Base-by-base conservation (phyloP, 2,329 filamentous ascomycete species). In the Phialemoniopsis sp. region DNA sequence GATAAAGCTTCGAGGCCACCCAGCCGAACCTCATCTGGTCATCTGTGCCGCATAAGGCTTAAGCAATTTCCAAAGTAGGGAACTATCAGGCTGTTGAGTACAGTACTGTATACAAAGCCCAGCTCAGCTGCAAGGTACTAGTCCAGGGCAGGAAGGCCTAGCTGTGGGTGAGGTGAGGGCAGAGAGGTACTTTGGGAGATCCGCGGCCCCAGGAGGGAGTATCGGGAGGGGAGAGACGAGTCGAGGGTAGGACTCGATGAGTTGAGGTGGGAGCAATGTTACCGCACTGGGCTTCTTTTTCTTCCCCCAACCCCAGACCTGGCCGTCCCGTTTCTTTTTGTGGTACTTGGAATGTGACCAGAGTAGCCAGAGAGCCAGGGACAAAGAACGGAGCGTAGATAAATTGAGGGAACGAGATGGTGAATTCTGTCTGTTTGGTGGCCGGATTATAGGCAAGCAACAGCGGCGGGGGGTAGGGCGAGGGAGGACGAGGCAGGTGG, bases 11-110 rank as follows among this genome's bases (percentile, higher is more conserved):
- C 54, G 56, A 61, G 59, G 60, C 59, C 56, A 59, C 53, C 55
- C 58, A 56, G 60, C 55, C 57, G 60, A 63, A 58, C 64, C 63
- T 68, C 64, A 69, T 71, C 63, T 64, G 64, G 60, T 56, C 58
- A 63, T 61, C 58, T 57, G 55, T 57, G 54, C 46, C 44, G 49
- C 45, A 51, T 52, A 51, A 44, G 46, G 48, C 53, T 49, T 53
- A 51, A 52, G 46, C 48, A 49, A 42, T 48, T 48, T 45, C 47
- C 48, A 46, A 47, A 45, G 44, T 46, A 49, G 52, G 51, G 41
- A 54, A 48, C 48, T 45, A 46, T 47, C 46, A 48, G 47, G 47
- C 46, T 49, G 45, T 41, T 45, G 44, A 38, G 42, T 41, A 49
- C 40, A 37, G 33, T 44, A 40, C 45, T 41, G 38, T 37, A 29